Percentiles rank a stretch among this genome's conserved stretches.
These are phyloP conservation scores for Pogostemon cablin DNA, from an alignment of 257 asterid species.

Conservation along the genomic window DNA sequence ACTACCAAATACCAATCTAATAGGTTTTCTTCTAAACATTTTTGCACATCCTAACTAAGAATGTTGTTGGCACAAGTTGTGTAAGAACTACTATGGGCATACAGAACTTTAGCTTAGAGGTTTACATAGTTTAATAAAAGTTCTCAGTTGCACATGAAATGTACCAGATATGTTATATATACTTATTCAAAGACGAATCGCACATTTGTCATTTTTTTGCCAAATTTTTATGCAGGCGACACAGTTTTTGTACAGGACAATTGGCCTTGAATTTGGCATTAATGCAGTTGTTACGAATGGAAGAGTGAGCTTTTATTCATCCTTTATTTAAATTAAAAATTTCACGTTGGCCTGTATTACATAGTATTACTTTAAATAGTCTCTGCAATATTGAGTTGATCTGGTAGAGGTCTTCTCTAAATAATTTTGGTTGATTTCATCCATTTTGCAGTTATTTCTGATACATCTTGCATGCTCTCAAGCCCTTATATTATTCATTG, in stretches of 20 bases:
- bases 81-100: constrained; percentile 5
- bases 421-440: constrained; percentile 20
- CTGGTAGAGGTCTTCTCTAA: neutral
- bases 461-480: constrained; percentile 19
- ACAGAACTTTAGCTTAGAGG: neutral
- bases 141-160: neutral
- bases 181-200: constrained; percentile 15
- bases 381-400: neutral
- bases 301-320: constrained; percentile 66
- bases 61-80: constrained; percentile 8
- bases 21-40: constrained; percentile 12
- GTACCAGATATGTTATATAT: neutral
- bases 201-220: constrained; percentile 34
- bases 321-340: constrained; percentile 23
- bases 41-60: constrained; percentile 13
- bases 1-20: constrained; percentile 13
- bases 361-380: constrained; percentile 20
- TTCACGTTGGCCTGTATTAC: constrained; percentile 21
- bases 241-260: constrained; percentile 69
- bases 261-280: constrained; percentile 68
- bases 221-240: constrained; percentile 62
- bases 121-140: neutral
- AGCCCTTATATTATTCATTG: constrained; percentile 29
- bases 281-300: constrained; percentile 97
- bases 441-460: constrained; percentile 26